phyloP scores from a whole-genome alignment of 169 alveolate species.

The Plasmodium ovale region DNA sequence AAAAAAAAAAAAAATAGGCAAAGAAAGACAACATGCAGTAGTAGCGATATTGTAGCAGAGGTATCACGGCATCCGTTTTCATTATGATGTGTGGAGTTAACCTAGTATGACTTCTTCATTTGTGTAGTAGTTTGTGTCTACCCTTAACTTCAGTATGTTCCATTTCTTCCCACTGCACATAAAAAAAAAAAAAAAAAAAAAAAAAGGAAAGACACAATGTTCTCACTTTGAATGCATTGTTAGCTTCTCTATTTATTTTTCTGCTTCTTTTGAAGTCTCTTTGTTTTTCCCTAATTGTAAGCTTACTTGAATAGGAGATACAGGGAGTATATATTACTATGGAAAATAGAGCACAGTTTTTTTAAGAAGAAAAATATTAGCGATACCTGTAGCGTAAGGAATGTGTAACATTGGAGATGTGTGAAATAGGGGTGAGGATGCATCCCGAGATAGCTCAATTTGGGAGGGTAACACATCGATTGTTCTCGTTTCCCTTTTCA shows the following conservation, averaged over 20 bases:
- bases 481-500: not conserved
- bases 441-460: not conserved
- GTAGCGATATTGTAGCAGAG: no score
- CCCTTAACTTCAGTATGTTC: constrained; percentile 51
- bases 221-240: not conserved
- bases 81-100: not conserved
- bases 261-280: not conserved
- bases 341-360: constrained; percentile 26
- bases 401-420: not conserved
- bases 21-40: no score
- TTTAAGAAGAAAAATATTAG: constrained; percentile 28
- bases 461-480: not conserved
- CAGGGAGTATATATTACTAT: constrained; percentile 51
- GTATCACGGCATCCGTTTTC: not conserved
- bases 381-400: constrained; percentile 5
- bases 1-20: not conserved
- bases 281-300: not conserved
- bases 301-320: constrained; percentile 57
- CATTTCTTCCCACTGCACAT: constrained; percentile 73
- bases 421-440: not conserved
- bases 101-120: constrained; percentile 68
- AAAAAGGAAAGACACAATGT: not conserved
- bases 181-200: not conserved
- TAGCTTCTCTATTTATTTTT: not conserved
- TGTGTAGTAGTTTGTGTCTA: constrained; percentile 65